Base-by-base conservation (phyloP, 2,329 filamentous ascomycete genomes). In the Ascochyta clinopodiicola region DNA sequence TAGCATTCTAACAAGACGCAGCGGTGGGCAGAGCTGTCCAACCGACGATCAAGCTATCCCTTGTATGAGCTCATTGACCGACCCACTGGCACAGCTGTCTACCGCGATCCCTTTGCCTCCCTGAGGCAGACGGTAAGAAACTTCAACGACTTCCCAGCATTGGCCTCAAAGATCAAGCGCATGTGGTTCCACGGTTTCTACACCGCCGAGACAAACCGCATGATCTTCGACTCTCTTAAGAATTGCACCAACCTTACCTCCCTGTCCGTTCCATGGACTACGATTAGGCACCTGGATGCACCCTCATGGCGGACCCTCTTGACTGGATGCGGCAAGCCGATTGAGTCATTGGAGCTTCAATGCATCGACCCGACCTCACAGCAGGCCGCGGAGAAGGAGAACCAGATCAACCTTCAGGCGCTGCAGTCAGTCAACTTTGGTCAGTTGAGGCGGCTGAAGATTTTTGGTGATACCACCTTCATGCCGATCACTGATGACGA, bases 141-240 rank as follows among this genome's bases (percentile, higher is more conserved):
- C 22, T 80, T 84, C 64, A 68, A 72, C 32, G 62, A 75, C 35
- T 78, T 77, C 44, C 79, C 81, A 1, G 68, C 75, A 27, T 72
- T 82, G 9, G 81, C 81, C 3, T 71, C 74, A 21, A 77, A 81
- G 62, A 81, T 84, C 51, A 79, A 77, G 51, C 79, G 81, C 40
- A 75, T 84, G 63, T 84, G 81, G 80, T 82, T 84, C 68, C 79
- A 83, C 53, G 82, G 81, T 44, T 83, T 83, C 68, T 80, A 83
- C 69, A 78, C 77, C 6, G 75, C 78, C 42, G 77, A 82, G 59
- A 82, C 81, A 4, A 80, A 82, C 63, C 73, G 75, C 27, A 73
- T 81, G 56, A 79, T 84, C 46, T 80, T 82, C 54, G 73, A 77
- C 15, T 78, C 80, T 42, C 72, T 84, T 31, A 73, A 75, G 51